Percentiles rank a stretch among this genome's conserved stretches.
These are phyloP conservation scores for Corinectria fuckeliana DNA, from an alignment of 2,329 filamentous ascomycete species.

Conservation along the genomic window DNA sequence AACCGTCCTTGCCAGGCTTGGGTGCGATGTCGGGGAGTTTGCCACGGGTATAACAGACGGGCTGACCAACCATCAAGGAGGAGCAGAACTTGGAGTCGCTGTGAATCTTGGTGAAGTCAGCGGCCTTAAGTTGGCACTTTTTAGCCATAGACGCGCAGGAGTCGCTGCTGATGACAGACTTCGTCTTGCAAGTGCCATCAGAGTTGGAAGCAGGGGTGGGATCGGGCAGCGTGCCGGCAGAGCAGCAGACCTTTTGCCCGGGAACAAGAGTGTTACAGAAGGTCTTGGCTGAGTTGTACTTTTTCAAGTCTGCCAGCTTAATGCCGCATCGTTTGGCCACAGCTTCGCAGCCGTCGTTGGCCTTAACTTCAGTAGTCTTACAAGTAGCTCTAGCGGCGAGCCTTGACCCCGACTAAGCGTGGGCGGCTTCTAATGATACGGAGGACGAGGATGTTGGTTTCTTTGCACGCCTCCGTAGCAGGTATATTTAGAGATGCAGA, in stretches of 20 bases:
- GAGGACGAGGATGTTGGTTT: background rate
- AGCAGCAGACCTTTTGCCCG: constrained; percentile 30
- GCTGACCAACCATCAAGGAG: constrained; percentile 39
- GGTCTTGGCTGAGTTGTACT: constrained; percentile 39
- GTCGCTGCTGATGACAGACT: constrained; percentile 42
- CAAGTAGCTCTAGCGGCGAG: constrained; percentile 26
- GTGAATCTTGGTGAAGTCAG: constrained; percentile 46
- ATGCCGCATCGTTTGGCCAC: constrained; percentile 44
- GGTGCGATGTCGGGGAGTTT: constrained; percentile 45
- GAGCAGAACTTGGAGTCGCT: constrained; percentile 34
- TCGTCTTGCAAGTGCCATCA: constrained; percentile 37
- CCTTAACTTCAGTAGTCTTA: constrained; percentile 24
- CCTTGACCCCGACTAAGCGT: constrained; percentile 7
- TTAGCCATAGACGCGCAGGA: constrained; percentile 44
- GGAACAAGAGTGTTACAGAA: constrained; percentile 33
- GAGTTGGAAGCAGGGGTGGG: constrained; percentile 24
- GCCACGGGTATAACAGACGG: constrained; percentile 47
- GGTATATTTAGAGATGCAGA: too few relatives aligned
- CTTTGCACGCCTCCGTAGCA: background rate
- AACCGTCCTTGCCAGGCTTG: constrained; percentile 40
- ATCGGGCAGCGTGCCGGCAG: constrained; percentile 25
- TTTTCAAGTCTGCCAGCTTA: constrained; percentile 35
- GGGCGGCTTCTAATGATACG: background rate
- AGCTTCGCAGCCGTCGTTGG: constrained; percentile 40
- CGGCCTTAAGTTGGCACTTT: constrained; percentile 45